Evolutionary conservation across 495 filamentous ascomycete genomes (phyloP).

Genomic region (Copromyces sp.): DNA sequence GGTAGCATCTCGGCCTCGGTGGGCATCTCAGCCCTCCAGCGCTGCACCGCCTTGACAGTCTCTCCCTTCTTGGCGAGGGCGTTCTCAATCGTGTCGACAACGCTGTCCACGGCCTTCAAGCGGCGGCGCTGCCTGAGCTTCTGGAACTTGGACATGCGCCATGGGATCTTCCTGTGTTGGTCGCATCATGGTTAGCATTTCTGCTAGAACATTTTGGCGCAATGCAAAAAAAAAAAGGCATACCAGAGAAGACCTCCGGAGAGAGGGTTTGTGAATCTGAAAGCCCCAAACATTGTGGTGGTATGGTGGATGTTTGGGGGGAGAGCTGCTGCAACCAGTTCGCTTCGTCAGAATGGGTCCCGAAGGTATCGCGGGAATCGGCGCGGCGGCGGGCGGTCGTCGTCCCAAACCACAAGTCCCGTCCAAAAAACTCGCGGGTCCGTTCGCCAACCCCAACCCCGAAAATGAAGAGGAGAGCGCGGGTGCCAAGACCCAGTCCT

Average conservation of each 20-base stretch:
- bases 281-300: constrained; percentile 62
- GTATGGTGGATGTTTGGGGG: constrained; percentile 8
- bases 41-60: constrained; percentile 60
- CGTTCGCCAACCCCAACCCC: background rate
- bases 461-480: background rate
- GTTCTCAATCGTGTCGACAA: constrained; percentile 64
- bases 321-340: background rate
- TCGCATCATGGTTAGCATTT: background rate
- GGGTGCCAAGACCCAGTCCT: background rate
- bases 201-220: background rate
- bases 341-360: constrained; percentile 1
- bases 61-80: constrained; percentile 64
- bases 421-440: background rate
- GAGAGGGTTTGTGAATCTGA: constrained; percentile 66
- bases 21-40: constrained; percentile 94
- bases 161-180: constrained; percentile 81
- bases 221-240: constrained; percentile 2
- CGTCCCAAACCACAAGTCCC: background rate
- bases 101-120: constrained; percentile 71
- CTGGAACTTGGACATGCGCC: constrained; percentile 83
- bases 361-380: background rate
- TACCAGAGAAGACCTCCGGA: constrained; percentile 81
- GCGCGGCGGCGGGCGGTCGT: background rate
- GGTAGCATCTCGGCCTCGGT: constrained; percentile 92
- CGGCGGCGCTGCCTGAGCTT: constrained; percentile 85